Base-by-base conservation (phyloP, 2,329 filamentous ascomycete species). In the Cladosporium sp. region DNA sequence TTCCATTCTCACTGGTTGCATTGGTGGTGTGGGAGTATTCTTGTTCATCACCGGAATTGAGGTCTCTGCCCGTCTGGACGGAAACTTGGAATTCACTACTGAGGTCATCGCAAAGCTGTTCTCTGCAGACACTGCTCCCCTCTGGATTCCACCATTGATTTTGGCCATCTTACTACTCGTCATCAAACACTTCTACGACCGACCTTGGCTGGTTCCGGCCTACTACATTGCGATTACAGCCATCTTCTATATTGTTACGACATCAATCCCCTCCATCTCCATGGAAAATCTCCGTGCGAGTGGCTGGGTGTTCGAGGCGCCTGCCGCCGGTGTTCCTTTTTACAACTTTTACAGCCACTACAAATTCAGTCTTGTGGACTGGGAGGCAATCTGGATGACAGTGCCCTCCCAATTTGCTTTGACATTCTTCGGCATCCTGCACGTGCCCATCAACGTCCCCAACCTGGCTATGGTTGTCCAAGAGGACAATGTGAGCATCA, bases 311-410 rank as follows among this genome's bases (percentile, higher is more conserved):
- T 99, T 99, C 72, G 86, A 92, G 72, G 90, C 90, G 0, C 94
- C 95, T 1, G 89, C 90, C 55, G 89, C 89, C 11, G 91, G 87
- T 14, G 92, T 96, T 72, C 93, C 95, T 0, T 99, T 96, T 88
- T 99, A 95, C 86, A 93, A 95, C 76, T 99, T 99, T 74, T 99
- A 97, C 80, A 96, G 92, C 0, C 85, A 98, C 57, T 99, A 97
- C 79, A 83, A 84, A 88, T 75, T 74, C 66, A 66, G 63, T 40
- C 52, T 76, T 28, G 90, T 98, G 3, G 86, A 93, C 71, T 97
- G 92, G 91, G 84, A 85, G 53, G 95, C 94, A 2, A 85, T 99
- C 58, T 80, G 84, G n/a, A 89, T 93, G 73, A 93, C 91, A 1
- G 85, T 97, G 33, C 95, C 95, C 0, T 93, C 95, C 33, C 98